Evolutionary conservation across 2,329 filamentous ascomycete species (phyloP), one percentile per base, ranked within the genome.

Genomic region (Fusarium tupiense): DNA sequence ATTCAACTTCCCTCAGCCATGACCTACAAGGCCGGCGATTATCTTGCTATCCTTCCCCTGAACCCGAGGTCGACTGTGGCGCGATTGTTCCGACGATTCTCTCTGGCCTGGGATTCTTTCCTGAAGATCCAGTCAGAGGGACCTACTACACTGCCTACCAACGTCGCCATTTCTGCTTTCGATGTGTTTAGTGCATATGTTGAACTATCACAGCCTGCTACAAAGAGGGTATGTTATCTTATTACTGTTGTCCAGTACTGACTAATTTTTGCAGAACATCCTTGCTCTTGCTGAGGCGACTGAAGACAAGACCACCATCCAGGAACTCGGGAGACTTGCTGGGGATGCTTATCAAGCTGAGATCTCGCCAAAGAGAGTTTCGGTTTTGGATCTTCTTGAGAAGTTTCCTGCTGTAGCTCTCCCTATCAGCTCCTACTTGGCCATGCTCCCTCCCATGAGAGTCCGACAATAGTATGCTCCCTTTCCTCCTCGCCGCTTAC

Each of bases 361-460:
- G 22, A 82, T 91, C 54, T 82, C 84, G 20, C 80, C 83, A n/a
- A 92, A 91, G 76, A 88, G 89, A 16, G 83, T 91, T 26, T 92
- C 91, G 0, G 83, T 93, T 1, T 85, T 96, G 12, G 92, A 95
- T 69, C 85, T 96, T 4, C 86, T 96, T 3, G 91, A 94, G 77
- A 85, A 87, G 17, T 92, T 91, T 78, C 85, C 88, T 0, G 82
- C 85, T 1, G 85, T 93, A 38, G 82, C 88, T 6, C 81, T 96
- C 0, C 87, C 92, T 0, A 87, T 96, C 31, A 87, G 87, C 8
- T 83, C 89, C 24, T 96, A 93, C 83, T 85, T 96, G 13, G 86
- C 87, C 40, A 91, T 94, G 86, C 87, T 95, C 2, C 92, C 92
- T 4, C 91, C 93, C 0, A 93, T 96, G 91, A 90, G 93, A 35